Evolutionary conservation across 805 yeast genomes (phyloP).

Genomic region (Nakazawaea pomicola): DNA sequence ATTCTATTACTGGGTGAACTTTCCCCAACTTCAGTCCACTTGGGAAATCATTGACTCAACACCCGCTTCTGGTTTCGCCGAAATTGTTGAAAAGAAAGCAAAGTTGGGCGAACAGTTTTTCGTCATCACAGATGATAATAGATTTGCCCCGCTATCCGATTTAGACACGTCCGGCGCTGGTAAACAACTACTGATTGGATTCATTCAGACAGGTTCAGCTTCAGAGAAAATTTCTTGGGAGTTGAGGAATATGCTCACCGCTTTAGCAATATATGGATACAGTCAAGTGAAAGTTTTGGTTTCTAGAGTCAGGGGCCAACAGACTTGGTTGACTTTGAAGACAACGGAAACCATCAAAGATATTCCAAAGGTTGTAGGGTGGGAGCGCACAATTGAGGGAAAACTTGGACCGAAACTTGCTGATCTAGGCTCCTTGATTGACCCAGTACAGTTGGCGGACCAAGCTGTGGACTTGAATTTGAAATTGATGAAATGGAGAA

Average conservation of each 20-base stretch:
- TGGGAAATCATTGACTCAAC: conserved; percentile 32
- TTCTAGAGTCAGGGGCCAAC: conserved; percentile 27
- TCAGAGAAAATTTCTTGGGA: conserved; percentile 8
- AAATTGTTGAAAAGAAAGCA: conserved; percentile 10
- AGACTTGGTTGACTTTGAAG: conserved; percentile 23
- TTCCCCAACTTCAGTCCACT: conserved; percentile 55
- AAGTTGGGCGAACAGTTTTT: conserved; percentile 19
- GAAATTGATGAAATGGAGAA: conserved; percentile 94
- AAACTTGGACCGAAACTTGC: conserved; percentile 79
- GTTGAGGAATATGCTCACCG: conserved; percentile 13
- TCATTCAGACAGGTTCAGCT: conserved; percentile 15
- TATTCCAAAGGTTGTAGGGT: conserved; percentile 59
- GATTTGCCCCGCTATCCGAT: not conserved
- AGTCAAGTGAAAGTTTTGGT: conserved; percentile 32
- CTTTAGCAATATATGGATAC: conserved; percentile 27
- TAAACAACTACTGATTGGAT: not conserved
- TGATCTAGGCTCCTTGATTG: conserved; percentile 73
- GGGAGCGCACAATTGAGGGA: conserved; percentile 81
- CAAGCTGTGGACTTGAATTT: conserved; percentile 91
- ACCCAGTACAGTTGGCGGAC: conserved; percentile 77
- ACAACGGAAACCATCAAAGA: conserved; percentile 12
- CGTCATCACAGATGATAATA: not conserved
- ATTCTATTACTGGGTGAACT: conserved; percentile 86
- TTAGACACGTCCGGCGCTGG: not conserved
- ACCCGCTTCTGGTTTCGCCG: conserved; percentile 4